These are phyloP conservation scores for Epichloe sibirici DNA, from an alignment of 2,329 filamentous ascomycete species.

Conservation along the genomic window DNA sequence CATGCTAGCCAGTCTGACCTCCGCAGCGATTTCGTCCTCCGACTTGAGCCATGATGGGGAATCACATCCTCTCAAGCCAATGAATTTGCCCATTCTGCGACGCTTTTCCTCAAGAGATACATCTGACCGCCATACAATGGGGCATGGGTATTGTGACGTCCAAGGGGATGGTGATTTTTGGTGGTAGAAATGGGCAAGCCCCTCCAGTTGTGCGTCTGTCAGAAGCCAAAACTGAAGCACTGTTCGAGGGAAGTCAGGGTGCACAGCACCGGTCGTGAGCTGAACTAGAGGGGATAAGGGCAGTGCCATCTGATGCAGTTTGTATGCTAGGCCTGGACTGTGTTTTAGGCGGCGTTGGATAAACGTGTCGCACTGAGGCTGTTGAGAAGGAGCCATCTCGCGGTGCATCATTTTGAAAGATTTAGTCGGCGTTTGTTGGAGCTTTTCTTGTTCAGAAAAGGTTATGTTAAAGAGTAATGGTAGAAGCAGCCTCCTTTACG, in stretches of 20 bases:
- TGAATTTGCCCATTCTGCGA: constrained; percentile 60
- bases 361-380: constrained; percentile 16
- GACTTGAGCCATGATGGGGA: constrained; percentile 25
- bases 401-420: constrained; percentile 20
- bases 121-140: constrained; percentile 47
- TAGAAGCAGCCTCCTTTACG: not conserved
- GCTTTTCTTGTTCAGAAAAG: not conserved
- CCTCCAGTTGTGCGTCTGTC: constrained; percentile 57
- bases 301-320: constrained; percentile 54
- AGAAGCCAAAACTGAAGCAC: constrained; percentile 64
- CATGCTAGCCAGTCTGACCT: constrained; percentile 26
- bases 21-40: constrained; percentile 36
- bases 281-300: constrained; percentile 55
- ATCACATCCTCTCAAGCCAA: constrained; percentile 51
- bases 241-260: constrained; percentile 52
- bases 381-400: constrained; percentile 18
- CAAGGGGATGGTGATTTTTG: constrained; percentile 47
- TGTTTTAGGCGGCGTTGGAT: constrained; percentile 23
- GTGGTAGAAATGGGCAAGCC: constrained; percentile 60
- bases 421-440: not conserved
- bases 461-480: not conserved
- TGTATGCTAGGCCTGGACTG: constrained; percentile 43
- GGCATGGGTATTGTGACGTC: constrained; percentile 51
- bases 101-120: constrained; percentile 54
- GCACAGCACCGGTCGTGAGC: constrained; percentile 46